Base-by-base conservation (phyloP, 1,284 basidiomycete species). In the Malassezia caprae region DNA sequence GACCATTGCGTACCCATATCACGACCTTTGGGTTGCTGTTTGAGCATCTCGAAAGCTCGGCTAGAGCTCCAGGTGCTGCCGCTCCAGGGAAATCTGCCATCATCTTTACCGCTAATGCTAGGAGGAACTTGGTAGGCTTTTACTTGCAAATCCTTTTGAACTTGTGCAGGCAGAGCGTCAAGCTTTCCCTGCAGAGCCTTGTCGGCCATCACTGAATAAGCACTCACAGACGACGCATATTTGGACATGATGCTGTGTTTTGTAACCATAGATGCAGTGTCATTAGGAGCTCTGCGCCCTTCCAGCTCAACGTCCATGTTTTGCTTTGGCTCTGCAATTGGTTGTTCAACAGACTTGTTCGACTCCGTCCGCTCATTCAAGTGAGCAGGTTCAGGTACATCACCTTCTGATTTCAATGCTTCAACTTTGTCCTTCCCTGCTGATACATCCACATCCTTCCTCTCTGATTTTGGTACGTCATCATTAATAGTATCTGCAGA, bases 1-100 rank as follows among this genome's bases (percentile, higher is more conserved):
- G 41, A 24, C 55, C 55, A 57, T 32, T 52, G 49, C 23, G 55
- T 34, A 8, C 55, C 55, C 6, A 50, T 31, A 27, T 57, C 55
- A 10, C 46, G 34, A n/a, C 45, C 55, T 23, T 11, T 17, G 8
- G 55, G 49, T 23, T 57, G 55, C 5, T 30, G 19, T 11, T 15
- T 8, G 15, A 57, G 47, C 31, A 30, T 27, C 32, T 52, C 55
- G 15, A 31, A 28, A 11, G 49, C 17, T 6, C 55, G 55, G 11
- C 27, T 37, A 7, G 21, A 27, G 4, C 5, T 26, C 19, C 28
- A 51, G 17, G 44, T 45, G 27, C 35, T 45, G 8, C 43, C 41
- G 27, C 44, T 34, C 55, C 55, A 57, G 3, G 40, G 23, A 4
- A 52, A 30, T 23, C 26, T 51, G 6, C 24, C 23, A 27, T 39